Percentiles rank a stretch among this genome's conserved stretches.
Conservation (phyloP, 768 basidiomycete genomes). For the Heimioporus sp. region DNA sequence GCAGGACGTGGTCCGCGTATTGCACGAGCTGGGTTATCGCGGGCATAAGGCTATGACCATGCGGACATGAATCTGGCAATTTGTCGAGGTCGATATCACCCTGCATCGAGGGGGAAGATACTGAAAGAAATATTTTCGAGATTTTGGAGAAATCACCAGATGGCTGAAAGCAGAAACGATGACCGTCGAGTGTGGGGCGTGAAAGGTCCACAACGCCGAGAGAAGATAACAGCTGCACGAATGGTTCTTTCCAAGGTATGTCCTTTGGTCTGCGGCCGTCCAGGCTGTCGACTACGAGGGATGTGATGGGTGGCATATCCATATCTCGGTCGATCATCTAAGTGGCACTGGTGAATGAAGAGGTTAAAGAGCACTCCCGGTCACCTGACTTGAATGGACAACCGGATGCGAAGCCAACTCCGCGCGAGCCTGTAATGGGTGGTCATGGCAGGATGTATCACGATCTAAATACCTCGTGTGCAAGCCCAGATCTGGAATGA, state of each 20-base stretch:
- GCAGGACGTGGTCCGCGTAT: neutral
- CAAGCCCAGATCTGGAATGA: neutral
- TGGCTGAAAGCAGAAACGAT: constrained; percentile 14
- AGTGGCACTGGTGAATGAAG: constrained; percentile 12
- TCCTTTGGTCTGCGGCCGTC: neutral
- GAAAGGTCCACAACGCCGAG: constrained; percentile 2
- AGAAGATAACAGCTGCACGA: constrained; percentile 9
- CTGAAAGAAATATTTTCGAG: constrained; percentile 10
- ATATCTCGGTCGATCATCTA: neutral
- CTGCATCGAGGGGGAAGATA: neutral
- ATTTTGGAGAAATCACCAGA: constrained; percentile 10
- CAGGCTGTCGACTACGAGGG: neutral
- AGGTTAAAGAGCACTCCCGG: neutral
- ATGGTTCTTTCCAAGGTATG: constrained; percentile 8
- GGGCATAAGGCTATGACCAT: neutral
- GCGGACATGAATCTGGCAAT: neutral
- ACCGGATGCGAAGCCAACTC: neutral
- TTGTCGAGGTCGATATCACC: neutral
- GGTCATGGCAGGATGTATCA: neutral
- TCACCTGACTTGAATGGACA: constrained; percentile 7
- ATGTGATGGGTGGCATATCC: constrained; percentile 1
- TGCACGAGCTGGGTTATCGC: neutral
- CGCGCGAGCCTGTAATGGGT: neutral
- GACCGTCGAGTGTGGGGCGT: neutral
- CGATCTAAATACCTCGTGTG: neutral